Conservation (phyloP, 2,329 filamentous ascomycete genomes). For the Ceratocystis huliohia region DNA sequence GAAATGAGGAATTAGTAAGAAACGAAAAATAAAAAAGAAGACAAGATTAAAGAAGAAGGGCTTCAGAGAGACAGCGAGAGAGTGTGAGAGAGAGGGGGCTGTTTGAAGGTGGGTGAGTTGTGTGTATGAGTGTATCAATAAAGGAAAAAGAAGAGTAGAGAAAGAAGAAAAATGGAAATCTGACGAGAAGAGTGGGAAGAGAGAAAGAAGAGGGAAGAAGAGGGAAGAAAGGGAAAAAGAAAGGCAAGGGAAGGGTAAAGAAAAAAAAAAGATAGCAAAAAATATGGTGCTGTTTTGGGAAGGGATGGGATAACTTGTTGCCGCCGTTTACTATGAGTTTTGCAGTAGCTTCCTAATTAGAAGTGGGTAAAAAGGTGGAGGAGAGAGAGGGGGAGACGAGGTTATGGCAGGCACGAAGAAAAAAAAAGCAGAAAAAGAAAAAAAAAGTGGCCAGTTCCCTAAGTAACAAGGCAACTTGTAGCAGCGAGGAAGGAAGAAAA, state of each 20-base stretch:
- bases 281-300: slow-evolving; percentile 20
- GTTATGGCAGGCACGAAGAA: not conserved
- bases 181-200: slow-evolving; percentile 21
- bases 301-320: slow-evolving; percentile 7
- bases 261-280: slow-evolving; percentile 12
- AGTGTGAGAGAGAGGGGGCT: slow-evolving; percentile 1
- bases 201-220: slow-evolving; percentile 8
- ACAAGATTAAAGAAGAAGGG: slow-evolving; percentile 3
- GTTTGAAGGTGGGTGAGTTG: not conserved
- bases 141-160: slow-evolving; percentile 22
- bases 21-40: not conserved
- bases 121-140: slow-evolving; percentile 12
- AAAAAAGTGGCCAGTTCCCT: slow-evolving; percentile 15
- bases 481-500: not conserved
- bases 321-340: slow-evolving; percentile 3
- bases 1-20: slow-evolving; percentile 5
- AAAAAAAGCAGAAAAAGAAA: not conserved
- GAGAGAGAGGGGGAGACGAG: slow-evolving; percentile 1
- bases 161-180: slow-evolving; percentile 21
- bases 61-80: slow-evolving; percentile 11
- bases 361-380: slow-evolving; percentile 4
- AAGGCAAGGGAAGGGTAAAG: not conserved
- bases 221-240: slow-evolving; percentile 3
- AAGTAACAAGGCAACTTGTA: slow-evolving; percentile 14
- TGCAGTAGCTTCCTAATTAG: slow-evolving; percentile 6